phyloP scores from a whole-genome alignment of 129 eudicot species.

The Solidago caesia region DNA sequence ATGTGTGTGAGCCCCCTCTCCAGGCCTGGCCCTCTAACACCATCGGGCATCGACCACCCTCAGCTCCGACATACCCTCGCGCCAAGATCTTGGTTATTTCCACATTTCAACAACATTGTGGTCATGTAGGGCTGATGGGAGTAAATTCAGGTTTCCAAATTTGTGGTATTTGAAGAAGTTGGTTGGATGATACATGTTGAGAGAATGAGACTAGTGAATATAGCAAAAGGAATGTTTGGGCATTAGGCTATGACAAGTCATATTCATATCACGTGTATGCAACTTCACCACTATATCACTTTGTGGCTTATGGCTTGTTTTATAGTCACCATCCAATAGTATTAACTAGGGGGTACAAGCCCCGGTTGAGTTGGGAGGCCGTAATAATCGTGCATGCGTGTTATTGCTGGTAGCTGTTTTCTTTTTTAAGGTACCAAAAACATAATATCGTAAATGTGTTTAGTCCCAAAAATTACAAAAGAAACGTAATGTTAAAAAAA shows the following conservation, averaged over 20 bases:
- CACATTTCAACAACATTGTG: not conserved
- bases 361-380: no score
- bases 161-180: conserved; percentile 3
- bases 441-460: no score
- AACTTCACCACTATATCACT: conserved; percentile 14
- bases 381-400: no score
- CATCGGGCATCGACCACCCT: no score
- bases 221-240: conserved; percentile 21
- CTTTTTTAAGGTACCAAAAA: no score
- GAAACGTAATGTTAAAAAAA: no score
- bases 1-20: not conserved
- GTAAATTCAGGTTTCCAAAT: not conserved
- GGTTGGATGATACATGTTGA: not conserved
- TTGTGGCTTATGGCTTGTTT: not conserved
- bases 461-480: no score
- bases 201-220: not conserved
- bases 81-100: no score
- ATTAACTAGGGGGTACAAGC: no score
- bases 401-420: no score
- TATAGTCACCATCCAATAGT: no score
- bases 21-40: not conserved
- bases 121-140: not conserved
- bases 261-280: not conserved
- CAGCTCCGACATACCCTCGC: no score
- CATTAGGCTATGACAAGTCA: conserved; percentile 13